These are phyloP conservation scores for Phoma sp. DNA, from an alignment of 2,329 filamentous ascomycete species.

Conservation along the genomic window DNA sequence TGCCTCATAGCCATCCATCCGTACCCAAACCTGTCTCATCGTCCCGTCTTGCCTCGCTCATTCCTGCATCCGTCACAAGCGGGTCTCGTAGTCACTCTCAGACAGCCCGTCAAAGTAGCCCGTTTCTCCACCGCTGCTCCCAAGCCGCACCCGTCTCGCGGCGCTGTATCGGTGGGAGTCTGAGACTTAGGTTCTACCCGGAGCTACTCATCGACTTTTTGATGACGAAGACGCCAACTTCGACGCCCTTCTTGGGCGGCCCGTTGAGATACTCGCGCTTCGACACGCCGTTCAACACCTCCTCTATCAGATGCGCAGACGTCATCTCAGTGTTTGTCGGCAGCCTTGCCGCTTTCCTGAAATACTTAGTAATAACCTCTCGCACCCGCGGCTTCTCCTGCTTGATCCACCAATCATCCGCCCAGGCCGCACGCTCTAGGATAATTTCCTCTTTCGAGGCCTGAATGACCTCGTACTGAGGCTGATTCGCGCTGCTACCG, in stretches of 20 bases:
- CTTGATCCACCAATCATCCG: conserved; percentile 66
- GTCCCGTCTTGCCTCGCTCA: background rate
- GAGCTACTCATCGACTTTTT: conserved; percentile 28
- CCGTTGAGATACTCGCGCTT: conserved; percentile 54
- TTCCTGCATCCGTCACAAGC: too few species aligned
- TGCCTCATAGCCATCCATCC: background rate
- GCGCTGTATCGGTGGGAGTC: background rate
- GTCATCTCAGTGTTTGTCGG: conserved; percentile 55
- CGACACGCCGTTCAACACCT: conserved; percentile 65
- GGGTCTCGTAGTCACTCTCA: too few species aligned
- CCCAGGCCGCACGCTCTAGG: conserved; percentile 62
- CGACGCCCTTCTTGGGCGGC: conserved; percentile 53
- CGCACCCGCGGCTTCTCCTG: conserved; percentile 67
- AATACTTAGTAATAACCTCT: conserved; percentile 54
- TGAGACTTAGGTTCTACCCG: conserved; percentile 11
- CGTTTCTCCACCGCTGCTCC: too few species aligned
- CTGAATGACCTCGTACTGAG: conserved; percentile 55
- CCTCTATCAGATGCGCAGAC: conserved; percentile 62
- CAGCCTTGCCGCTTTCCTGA: conserved; percentile 52
- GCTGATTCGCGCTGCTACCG: conserved; percentile 35
- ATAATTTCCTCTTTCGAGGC: conserved; percentile 58
- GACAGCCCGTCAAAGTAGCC: too few species aligned
- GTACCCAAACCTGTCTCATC: background rate
- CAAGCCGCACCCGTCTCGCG: too few species aligned
- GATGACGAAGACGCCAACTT: conserved; percentile 57